A percentile compares a stretch with the other conserved stretches of the same genome.
phyloP scores from a whole-genome alignment of 2,329 filamentous ascomycete genomes.

The Aurifilum marmelostoma region DNA sequence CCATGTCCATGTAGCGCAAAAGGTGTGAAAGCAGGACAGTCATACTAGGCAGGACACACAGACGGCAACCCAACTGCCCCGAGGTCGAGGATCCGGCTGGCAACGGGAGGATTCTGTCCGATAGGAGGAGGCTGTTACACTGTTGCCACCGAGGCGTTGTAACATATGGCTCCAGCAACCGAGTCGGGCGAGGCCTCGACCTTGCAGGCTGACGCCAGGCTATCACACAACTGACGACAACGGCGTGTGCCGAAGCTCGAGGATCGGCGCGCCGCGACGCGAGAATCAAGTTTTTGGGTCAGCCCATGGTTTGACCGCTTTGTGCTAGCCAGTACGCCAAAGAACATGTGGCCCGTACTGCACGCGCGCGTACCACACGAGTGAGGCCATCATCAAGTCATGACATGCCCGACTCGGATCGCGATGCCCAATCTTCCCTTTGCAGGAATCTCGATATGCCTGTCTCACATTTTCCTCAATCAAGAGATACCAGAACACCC shows the following conservation, averaged over 20 bases:
- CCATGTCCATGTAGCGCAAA: not conserved
- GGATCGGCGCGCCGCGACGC: not conserved
- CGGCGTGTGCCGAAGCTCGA: not conserved
- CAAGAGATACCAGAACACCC: too few relatives aligned
- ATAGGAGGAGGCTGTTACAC: not conserved
- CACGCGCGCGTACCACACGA: constrained; percentile 8
- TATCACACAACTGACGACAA: not conserved
- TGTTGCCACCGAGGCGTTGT: not conserved
- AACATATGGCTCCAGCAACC: not conserved
- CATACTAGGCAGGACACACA: not conserved
- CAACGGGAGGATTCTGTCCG: not conserved
- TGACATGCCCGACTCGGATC: not conserved
- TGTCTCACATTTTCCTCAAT: not conserved
- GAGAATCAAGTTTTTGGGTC: not conserved
- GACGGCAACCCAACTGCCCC: not conserved
- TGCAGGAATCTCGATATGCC: not conserved
- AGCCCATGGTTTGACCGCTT: not conserved
- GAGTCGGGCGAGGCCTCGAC: not conserved
- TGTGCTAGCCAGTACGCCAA: not conserved
- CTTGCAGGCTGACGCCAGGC: not conserved
- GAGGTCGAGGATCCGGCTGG: not conserved
- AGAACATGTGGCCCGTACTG: not conserved
- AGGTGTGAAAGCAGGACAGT: not conserved
- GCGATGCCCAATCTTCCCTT: not conserved
- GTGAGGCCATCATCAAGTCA: constrained; percentile 15